phyloP scores from a whole-genome alignment of 805 yeast genomes.

The Metschnikowia gelsemii region DNA sequence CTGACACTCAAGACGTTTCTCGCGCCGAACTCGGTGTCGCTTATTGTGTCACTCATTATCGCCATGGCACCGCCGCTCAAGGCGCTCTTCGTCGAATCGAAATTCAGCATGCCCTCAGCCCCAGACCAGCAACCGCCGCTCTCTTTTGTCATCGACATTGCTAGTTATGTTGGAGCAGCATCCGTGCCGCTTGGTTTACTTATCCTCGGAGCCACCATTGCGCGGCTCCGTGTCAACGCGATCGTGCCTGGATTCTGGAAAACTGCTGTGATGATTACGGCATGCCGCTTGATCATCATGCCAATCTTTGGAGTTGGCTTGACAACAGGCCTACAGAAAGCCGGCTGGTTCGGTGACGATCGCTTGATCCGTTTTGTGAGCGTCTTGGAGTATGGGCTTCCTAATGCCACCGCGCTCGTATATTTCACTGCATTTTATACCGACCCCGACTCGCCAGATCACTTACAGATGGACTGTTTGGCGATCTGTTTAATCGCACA shows the following conservation, averaged over 20 bases:
- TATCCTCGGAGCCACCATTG: conserved; percentile 83
- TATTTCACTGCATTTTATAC: conserved; percentile 87
- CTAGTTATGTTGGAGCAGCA: conserved; percentile 79
- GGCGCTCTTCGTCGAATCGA: conserved; percentile 52
- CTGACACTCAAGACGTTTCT: conserved; percentile 47
- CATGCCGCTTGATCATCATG: conserved; percentile 59
- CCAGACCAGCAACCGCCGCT: conserved; percentile 86
- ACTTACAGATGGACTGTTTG: conserved; percentile 78
- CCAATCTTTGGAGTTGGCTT: conserved; percentile 76
- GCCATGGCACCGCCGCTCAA: conserved; percentile 78
- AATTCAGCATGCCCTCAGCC: conserved; percentile 60
- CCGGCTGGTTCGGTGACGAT: conserved; percentile 66
- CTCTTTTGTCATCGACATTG: conserved; percentile 79
- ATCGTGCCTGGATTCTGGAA: conserved; percentile 74
- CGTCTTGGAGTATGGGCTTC: conserved; percentile 73
- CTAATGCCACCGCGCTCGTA: conserved; percentile 84
- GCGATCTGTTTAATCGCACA: conserved; percentile 75
- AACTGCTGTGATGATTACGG: conserved; percentile 56
- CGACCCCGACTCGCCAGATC: conserved; percentile 54
- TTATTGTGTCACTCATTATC: conserved; percentile 62
- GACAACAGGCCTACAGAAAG: conserved; percentile 54
- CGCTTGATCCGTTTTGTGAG: conserved; percentile 67
- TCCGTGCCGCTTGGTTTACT: conserved; percentile 85
- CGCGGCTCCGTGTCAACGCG: conserved; percentile 59
- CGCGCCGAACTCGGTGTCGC: conserved; percentile 71